Percentiles rank a stretch among this genome's conserved stretches.
These are phyloP conservation scores for Nemania bipapillata DNA, from an alignment of 2,329 filamentous ascomycete species.

Conservation along the genomic window DNA sequence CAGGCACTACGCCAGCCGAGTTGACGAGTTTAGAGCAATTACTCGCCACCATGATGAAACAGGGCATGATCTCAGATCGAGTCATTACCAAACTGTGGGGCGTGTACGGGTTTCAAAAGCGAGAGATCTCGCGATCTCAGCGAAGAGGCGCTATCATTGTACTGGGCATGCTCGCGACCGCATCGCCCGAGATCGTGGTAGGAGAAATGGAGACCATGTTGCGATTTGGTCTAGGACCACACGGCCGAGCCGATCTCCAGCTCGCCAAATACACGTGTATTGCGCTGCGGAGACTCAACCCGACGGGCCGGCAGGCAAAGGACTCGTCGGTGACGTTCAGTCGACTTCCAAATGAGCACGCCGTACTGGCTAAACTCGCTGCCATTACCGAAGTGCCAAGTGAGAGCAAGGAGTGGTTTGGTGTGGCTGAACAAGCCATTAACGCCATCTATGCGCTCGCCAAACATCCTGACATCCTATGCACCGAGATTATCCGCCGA, in stretches of 20 bases:
- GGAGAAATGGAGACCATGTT: constrained; percentile 96
- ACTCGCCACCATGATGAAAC: constrained; percentile 96
- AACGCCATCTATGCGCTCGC: constrained; percentile 93
- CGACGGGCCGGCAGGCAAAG: constrained; percentile 81
- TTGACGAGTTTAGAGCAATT: constrained; percentile 95
- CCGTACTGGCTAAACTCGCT: constrained; percentile 81
- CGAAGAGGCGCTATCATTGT: constrained; percentile 94
- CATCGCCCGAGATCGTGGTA: constrained; percentile 90
- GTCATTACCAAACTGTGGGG: constrained; percentile 96
- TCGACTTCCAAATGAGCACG: constrained; percentile 90
- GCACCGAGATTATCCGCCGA: constrained; percentile 86
- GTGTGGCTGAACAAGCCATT: constrained; percentile 94
- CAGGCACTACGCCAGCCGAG: constrained; percentile 92
- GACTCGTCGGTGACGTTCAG: constrained; percentile 75
- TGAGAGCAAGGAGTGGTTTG: constrained; percentile 94
- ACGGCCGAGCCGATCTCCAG: constrained; percentile 84
- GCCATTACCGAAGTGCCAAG: constrained; percentile 86
- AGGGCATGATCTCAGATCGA: constrained; percentile 82
- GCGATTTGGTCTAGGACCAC: constrained; percentile 82
- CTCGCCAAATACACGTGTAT: constrained; percentile 96
- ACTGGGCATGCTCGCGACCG: constrained; percentile 93
- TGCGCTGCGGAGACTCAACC: constrained; percentile 89
- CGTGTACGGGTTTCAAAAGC: constrained; percentile 92
- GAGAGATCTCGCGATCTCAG: constrained; percentile 91
- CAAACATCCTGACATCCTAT: constrained; percentile 92